Evolutionary conservation across 345 rosid genomes (phyloP).

Genomic region (Balakata baccata): DNA sequence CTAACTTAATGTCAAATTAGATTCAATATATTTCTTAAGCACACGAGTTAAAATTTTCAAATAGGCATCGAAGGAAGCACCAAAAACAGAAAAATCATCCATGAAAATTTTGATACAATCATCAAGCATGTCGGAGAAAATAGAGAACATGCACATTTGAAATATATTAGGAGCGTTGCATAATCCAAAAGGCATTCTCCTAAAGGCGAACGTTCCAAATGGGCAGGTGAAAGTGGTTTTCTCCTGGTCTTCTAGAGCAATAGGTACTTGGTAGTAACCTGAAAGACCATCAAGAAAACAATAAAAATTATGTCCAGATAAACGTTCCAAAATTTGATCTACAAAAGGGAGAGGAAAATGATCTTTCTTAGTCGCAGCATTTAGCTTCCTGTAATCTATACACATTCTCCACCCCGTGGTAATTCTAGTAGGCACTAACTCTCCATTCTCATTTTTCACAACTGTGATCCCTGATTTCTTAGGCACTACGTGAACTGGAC

Average conservation of each 20-base stretch:
- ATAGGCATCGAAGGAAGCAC: too few species aligned
- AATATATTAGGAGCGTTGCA: not conserved
- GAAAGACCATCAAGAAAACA: not conserved
- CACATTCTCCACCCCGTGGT: too few species aligned
- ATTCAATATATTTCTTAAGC: too few species aligned
- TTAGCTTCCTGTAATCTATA: not conserved
- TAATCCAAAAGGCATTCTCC: not conserved
- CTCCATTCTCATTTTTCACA: too few species aligned
- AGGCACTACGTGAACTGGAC: too few species aligned
- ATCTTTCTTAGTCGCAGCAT: not conserved
- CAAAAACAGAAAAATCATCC: too few species aligned
- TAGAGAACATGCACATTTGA: not conserved
- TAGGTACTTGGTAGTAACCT: not conserved
- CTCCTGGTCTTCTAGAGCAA: not conserved
- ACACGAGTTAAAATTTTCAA: too few species aligned
- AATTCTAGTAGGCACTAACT: too few species aligned
- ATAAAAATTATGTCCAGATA: not conserved
- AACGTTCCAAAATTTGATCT: too few species aligned
- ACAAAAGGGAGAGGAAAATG: not conserved
- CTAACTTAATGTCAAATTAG: too few species aligned
- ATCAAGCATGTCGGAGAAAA: too few species aligned
- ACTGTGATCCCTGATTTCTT: too few species aligned
- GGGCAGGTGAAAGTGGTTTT: not conserved
- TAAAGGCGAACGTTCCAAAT: not conserved
- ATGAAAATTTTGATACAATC: not conserved